Evolutionary conservation across 2,329 filamentous ascomycete genomes (phyloP).

Genomic region (Periconia digitata): DNA sequence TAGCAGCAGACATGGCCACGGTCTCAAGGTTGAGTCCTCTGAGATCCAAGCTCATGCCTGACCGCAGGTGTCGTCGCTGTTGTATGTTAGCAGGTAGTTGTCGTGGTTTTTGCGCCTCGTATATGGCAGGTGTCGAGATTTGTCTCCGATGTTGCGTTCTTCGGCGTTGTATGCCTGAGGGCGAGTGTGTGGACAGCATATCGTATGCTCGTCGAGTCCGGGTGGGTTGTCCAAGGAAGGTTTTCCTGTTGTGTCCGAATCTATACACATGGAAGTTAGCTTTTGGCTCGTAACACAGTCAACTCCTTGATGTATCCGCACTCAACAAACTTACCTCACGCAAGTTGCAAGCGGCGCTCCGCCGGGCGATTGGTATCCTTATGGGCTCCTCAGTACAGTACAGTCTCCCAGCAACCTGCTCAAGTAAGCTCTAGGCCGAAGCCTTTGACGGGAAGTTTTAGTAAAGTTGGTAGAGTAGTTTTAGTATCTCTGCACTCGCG

Average conservation of each 20-base stretch:
- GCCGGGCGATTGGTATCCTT: conserved; percentile 65
- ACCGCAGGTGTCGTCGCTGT: conserved; percentile 63
- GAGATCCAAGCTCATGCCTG: conserved; percentile 81
- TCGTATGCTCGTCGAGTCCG: conserved; percentile 71
- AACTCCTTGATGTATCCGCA: background rate
- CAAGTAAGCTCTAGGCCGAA: conserved; percentile 40
- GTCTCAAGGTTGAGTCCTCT: conserved; percentile 59
- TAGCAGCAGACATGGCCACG: conserved; percentile 26
- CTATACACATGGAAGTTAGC: conserved; percentile 35
- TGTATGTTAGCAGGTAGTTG: conserved; percentile 63
- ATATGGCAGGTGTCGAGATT: conserved; percentile 78
- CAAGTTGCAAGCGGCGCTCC: conserved; percentile 74
- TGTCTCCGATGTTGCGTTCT: conserved; percentile 81
- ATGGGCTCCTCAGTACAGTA: conserved; percentile 47
- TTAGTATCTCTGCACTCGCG: conserved; percentile 1
- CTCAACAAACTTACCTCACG: conserved; percentile 64
- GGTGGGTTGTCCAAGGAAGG: conserved; percentile 49
- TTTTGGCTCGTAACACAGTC: background rate
- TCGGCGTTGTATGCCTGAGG: conserved; percentile 71
- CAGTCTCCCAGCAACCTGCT: conserved; percentile 43
- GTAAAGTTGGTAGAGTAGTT: conserved; percentile 11
- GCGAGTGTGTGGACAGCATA: conserved; percentile 76
- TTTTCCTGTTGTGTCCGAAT: conserved; percentile 44
- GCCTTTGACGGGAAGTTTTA: conserved; percentile 22
- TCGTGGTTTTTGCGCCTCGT: conserved; percentile 72